Evolutionary conservation across 2,329 filamentous ascomycete genomes (phyloP).

Genomic region (Knufia fluminis): DNA sequence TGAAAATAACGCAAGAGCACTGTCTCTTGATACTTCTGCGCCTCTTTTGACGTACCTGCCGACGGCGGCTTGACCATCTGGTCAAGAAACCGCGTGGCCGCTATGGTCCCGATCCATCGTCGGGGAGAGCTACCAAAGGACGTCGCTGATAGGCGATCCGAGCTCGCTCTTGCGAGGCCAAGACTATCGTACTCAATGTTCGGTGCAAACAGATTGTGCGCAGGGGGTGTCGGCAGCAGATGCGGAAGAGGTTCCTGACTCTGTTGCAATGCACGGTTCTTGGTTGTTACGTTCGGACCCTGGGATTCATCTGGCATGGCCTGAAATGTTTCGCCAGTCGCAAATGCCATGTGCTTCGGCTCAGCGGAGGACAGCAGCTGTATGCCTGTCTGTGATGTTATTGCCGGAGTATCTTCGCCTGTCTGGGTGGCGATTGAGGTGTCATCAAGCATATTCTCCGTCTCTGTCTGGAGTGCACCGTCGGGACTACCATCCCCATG

Average conservation of each 20-base stretch:
- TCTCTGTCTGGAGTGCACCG: neutral
- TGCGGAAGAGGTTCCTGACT: neutral
- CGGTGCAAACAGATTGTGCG: neutral
- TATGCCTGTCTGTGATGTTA: neutral
- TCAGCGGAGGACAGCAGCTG: neutral
- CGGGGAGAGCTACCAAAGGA: neutral
- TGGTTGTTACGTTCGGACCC: neutral
- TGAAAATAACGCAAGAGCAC: constrained; percentile 20
- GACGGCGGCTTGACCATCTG: constrained; percentile 1
- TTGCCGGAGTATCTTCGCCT: neutral
- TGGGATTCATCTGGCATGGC: neutral
- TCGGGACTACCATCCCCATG: neutral
- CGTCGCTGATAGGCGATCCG: neutral
- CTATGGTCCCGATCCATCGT: neutral
- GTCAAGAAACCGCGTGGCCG: neutral
- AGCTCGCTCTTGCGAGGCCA: neutral
- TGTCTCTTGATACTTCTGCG: constrained; percentile 3
- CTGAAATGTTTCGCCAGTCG: neutral
- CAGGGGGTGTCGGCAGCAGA: neutral
- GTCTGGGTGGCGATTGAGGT: neutral
- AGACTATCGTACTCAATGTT: neutral
- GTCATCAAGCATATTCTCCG: neutral
- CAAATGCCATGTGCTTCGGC: neutral
- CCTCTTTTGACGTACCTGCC: neutral
- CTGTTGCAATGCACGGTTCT: neutral